Base-by-base conservation (phyloP, 2,329 filamentous ascomycete genomes). In the Beauveria sp. region DNA sequence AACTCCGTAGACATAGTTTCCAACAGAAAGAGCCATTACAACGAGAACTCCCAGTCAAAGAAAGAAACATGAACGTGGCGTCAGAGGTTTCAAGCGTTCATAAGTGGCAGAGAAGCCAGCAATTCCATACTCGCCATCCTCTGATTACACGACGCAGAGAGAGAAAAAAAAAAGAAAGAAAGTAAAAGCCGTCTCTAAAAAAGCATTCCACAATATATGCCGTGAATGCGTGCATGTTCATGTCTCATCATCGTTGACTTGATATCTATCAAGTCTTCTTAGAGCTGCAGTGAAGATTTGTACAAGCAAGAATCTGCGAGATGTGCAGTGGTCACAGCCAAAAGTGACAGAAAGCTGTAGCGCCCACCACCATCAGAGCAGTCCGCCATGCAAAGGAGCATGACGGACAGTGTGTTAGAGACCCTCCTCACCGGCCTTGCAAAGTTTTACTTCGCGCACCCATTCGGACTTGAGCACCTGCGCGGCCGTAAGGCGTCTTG, bases 401-500 rank as follows among this genome's bases (percentile, higher is more conserved):
- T 68, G 67, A 69, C 67, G 67, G 67, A 69, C 64, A 62, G 62
- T 61, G 63, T 63, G 68, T 76, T 83, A 97, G 69, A 96, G 88
- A 62, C 95, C 95, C 81, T 98, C 93, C 77, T 98, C 91, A 67
- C 93, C 95, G 64, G 95, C 93, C 76, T 93, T 95, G 80, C 95
- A 99, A 62, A 98, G 83, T 77, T 93, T 96, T 76, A 98, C 97
- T 76, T 97, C 93, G 68, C 95, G 90, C 67, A 95, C 92, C 95
- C 95, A 99, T 79, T 99, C 95, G 5, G 93, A 98, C 76, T 96
- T 96, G 70, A 99, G 86, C 62, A 98, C 91, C 77, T 99, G 95
- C 46, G 93, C 93, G 63, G 95, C 93, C 34, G 92, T 97, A 73
- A 99, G 93, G 68, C 95, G 91, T 66, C 95, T 89, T 62, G 85